A percentile compares a stretch with the other conserved stretches of the same genome.
phyloP scores from a whole-genome alignment of 176 grass and related monocot genomes.

The Carex parvula region DNA sequence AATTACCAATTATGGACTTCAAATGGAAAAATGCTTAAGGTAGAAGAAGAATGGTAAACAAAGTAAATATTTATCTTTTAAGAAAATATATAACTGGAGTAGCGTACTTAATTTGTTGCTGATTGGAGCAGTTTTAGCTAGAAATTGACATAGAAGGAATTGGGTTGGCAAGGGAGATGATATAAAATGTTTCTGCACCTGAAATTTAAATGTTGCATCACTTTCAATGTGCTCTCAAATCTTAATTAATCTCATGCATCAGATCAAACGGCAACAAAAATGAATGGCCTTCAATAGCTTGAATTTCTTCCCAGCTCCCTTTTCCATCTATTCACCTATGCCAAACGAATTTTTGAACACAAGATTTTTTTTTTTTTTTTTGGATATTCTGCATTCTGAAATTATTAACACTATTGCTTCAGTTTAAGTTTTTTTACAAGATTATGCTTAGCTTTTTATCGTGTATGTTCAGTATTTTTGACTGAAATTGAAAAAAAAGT shows the following conservation, averaged over 20 bases:
- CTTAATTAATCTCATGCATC: neutral
- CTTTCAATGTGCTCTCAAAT: conserved; percentile 14
- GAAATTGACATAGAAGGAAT: neutral
- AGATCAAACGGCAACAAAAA: neutral
- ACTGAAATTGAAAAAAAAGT: too few relatives aligned
- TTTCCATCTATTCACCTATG: neutral
- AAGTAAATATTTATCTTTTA: neutral
- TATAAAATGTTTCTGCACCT: conserved; percentile 4
- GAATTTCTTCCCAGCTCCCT: neutral
- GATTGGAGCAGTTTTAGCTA: neutral
- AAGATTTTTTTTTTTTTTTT: neutral
- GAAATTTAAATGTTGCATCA: conserved; percentile 9
- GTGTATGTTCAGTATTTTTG: too few relatives aligned
- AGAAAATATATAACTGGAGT: neutral
- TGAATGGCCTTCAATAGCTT: neutral
- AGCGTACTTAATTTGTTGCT: neutral
- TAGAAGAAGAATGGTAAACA: neutral
- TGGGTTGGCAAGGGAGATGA: neutral
- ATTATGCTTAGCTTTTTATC: too few relatives aligned
- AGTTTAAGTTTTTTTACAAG: neutral
- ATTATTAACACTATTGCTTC: neutral
- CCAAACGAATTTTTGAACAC: neutral
- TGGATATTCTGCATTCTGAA: neutral
- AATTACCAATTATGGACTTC: neutral
- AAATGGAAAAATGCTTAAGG: neutral